Evolutionary conservation across 129 eudicot genomes (phyloP).

Genomic region (Chrysanthemum lavandulifolium): DNA sequence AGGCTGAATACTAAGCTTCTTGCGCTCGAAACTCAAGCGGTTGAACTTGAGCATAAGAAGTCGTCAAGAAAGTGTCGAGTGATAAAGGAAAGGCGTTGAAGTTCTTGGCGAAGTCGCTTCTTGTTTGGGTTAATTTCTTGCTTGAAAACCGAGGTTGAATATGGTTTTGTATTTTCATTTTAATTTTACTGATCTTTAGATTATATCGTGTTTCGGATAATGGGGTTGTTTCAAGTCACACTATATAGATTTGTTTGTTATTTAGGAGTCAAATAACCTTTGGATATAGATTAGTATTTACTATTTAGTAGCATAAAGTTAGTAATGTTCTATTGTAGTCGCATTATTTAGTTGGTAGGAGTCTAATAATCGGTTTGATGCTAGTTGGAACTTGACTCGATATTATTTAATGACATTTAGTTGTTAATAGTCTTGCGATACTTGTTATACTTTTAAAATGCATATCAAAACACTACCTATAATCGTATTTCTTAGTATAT

Average conservation of each 20-base stretch:
- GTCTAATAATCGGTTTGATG: too few relatives aligned
- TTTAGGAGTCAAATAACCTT: too few relatives aligned
- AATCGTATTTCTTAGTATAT: not conserved
- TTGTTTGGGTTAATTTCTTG: constrained; percentile 75
- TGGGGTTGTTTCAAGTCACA: too few relatives aligned
- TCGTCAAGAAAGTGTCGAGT: constrained; percentile 63
- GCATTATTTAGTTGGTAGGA: too few relatives aligned
- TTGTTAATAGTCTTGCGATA: too few relatives aligned
- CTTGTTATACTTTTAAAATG: not conserved
- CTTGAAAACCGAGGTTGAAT: constrained; percentile 15
- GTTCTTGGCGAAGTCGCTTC: constrained; percentile 69
- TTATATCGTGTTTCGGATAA: not conserved
- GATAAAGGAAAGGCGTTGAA: constrained; percentile 62
- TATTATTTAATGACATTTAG: too few relatives aligned
- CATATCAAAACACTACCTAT: not conserved
- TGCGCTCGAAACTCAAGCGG: constrained; percentile 56
- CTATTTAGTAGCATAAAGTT: too few relatives aligned
- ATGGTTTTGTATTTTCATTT: not conserved
- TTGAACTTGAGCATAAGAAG: constrained; percentile 73
- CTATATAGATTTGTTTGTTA: too few relatives aligned
- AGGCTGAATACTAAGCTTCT: constrained; percentile 15
- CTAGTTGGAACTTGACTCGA: too few relatives aligned
- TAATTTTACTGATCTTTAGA: too few relatives aligned
- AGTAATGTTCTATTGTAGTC: too few relatives aligned
- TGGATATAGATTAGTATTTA: too few relatives aligned